Conservation (phyloP, 345 rosid genomes). For the Gossypium ekmanianum region DNA sequence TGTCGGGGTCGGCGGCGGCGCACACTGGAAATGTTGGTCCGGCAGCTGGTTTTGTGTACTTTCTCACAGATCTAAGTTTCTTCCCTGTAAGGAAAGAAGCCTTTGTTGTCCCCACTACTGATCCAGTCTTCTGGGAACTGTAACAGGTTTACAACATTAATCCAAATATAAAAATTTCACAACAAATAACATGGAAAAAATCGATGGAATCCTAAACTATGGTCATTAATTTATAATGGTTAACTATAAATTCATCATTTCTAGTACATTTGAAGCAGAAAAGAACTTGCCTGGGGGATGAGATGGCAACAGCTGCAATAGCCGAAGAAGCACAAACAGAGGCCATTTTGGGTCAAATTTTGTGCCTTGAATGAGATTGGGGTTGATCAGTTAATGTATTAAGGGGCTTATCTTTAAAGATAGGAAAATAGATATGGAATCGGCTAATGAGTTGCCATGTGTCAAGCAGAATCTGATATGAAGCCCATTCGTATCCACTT, state of each 20-base stretch:
- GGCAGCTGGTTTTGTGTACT: conserved; percentile 24
- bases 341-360: conserved; percentile 49
- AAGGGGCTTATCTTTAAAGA: conserved; percentile 58
- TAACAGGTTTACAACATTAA: background rate
- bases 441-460: conserved; percentile 41
- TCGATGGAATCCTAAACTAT: background rate
- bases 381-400: conserved; percentile 26
- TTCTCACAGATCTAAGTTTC: conserved; percentile 52
- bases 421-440: conserved; percentile 30
- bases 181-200: background rate
- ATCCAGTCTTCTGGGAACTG: conserved; percentile 61
- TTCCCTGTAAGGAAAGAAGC: conserved; percentile 68
- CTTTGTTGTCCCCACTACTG: conserved; percentile 40
- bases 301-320: conserved; percentile 57
- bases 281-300: conserved; percentile 63
- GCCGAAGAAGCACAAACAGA: conserved; percentile 89
- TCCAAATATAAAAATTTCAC: background rate
- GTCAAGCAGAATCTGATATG: conserved; percentile 41
- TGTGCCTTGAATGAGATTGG: background rate
- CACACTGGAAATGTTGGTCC: conserved; percentile 42
- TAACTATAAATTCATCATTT: background rate
- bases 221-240: background rate
- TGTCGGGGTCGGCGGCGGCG: conserved; percentile 71
- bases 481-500: conserved; percentile 16
- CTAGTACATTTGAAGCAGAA: background rate